phyloP scores from a whole-genome alignment of 257 asterid genomes.

The Forsythia suspensa region DNA sequence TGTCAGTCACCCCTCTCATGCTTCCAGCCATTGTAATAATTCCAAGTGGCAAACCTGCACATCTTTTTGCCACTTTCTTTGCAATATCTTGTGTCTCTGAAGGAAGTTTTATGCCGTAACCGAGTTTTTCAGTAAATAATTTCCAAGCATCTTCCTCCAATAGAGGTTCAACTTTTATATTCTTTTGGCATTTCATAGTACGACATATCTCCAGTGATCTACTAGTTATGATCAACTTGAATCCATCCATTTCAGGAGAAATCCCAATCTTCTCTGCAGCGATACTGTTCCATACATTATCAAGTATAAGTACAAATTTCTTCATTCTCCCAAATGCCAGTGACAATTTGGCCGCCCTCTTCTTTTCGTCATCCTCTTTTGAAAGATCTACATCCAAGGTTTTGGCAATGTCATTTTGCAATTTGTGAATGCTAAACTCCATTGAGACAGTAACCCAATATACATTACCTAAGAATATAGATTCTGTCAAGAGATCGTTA shows the following conservation, averaged over 20 bases:
- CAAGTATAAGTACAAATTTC: conserved; percentile 27
- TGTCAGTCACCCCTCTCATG: conserved; percentile 31
- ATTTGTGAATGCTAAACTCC: conserved; percentile 13
- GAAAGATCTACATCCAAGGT: conserved; percentile 17
- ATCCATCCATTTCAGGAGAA: conserved; percentile 17
- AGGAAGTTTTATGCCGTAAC: conserved; percentile 17
- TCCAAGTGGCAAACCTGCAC: conserved; percentile 32
- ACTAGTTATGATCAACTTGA: conserved; percentile 32
- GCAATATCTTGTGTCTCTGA: conserved; percentile 25
- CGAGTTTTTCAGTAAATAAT: conserved; percentile 24
- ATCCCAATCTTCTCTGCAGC: conserved; percentile 23
- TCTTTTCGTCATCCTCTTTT: conserved; percentile 19
- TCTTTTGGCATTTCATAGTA: conserved; percentile 26
- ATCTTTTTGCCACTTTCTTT: conserved; percentile 28
- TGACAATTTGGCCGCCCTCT: conserved; percentile 25
- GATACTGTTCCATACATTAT: conserved; percentile 26
- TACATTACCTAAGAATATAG: conserved; percentile 21
- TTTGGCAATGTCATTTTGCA: conserved; percentile 30
- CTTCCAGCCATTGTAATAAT: conserved; percentile 33
- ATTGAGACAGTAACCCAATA: conserved; percentile 31
- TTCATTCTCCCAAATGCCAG: conserved; percentile 20
- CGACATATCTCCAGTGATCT: conserved; percentile 24
- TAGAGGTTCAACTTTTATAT: conserved; percentile 24
- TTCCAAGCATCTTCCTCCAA: conserved; percentile 26
- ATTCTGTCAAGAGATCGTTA: conserved; percentile 23